A percentile compares a stretch with the other conserved stretches of the same genome.
Conservation (phyloP, 148 eudicot genomes). For the Arbutus unedo region DNA sequence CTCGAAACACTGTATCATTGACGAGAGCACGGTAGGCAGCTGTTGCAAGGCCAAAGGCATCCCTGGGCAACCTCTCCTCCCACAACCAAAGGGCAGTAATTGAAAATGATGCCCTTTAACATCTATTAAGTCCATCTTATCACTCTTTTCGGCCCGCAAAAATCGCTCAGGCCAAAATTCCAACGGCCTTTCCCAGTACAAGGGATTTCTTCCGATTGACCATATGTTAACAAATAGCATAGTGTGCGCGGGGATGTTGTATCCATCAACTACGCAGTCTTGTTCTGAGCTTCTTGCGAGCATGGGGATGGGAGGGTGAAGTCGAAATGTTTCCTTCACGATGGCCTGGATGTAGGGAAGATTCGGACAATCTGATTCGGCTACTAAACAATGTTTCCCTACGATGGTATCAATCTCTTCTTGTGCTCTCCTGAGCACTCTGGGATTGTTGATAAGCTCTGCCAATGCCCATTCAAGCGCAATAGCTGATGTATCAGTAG, state of each 20-base stretch:
- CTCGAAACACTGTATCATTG: conserved; percentile 30
- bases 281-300: conserved; percentile 20
- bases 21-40: conserved; percentile 16
- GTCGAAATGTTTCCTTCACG: conserved; percentile 23
- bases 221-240: conserved; percentile 27
- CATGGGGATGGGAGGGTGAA: conserved; percentile 29
- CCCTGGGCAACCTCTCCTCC: conserved; percentile 35
- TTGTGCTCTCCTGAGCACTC: conserved; percentile 17
- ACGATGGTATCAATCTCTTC: conserved; percentile 20
- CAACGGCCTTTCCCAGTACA: conserved; percentile 28
- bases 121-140: conserved; percentile 6
- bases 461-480: conserved; percentile 21
- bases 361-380: conserved; percentile 10
- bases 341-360: conserved; percentile 21
- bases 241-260: conserved; percentile 24
- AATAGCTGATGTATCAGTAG: conserved; percentile 20
- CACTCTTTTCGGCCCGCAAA: background rate
- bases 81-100: conserved; percentile 31
- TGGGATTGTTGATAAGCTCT: conserved; percentile 25
- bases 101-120: conserved; percentile 23
- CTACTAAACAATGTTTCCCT: conserved; percentile 17
- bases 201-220: conserved; percentile 25
- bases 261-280: conserved; percentile 23
- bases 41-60: conserved; percentile 17
- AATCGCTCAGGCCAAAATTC: conserved; percentile 32